Evolutionary conservation across 495 filamentous ascomycete genomes (phyloP), one percentile per base, ranked within the genome.

Genomic region (Gamarada debralockiae): DNA sequence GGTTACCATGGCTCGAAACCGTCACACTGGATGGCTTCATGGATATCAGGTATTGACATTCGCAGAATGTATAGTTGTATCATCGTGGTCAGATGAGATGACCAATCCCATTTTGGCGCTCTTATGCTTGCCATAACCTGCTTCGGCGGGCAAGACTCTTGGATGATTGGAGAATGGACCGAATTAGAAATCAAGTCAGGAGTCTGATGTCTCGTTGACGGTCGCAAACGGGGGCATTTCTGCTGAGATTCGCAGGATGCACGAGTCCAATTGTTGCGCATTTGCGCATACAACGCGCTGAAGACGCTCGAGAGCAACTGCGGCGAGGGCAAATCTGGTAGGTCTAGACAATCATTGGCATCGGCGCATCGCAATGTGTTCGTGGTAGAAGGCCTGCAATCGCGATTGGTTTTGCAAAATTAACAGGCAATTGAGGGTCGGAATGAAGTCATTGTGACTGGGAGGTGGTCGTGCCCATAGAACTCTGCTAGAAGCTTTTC

Each of bases 1-100:
- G 14, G 15, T 48, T 53, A 58, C 55, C 51, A 50, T 40, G 56
- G 56, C 22, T 49, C 41, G 42, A 59, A 59, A 12, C 56, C 56
- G 20, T 50, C 51, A 27, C 46, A 50, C 22, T 54, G 50, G 33
- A 59, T 45, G 14, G 56, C 56, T 14, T 50, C 41, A 25, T 51
- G 44, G n/a, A 59, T 59, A 39, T 54, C 56, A 0, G 56, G 56
- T 36, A 59, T 59, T 31, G 56, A 59, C 37, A 59, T 37, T 31
- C 34, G 50, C 15, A 18, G 21, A 17, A 46, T 50, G 33, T 55
- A 59, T 4, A 59, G 50, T 29, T 59, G 50, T 37, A 50, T 47
- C 56, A 59, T 59, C 38, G 44, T 59, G 4, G 56, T 7, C 20
- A 50, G 9, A 47, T 59, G 56, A 10, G 45, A 15, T 3, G 44